Conservation (phyloP, 1,139 yeast species). For the Petasospora fabianii region DNA sequence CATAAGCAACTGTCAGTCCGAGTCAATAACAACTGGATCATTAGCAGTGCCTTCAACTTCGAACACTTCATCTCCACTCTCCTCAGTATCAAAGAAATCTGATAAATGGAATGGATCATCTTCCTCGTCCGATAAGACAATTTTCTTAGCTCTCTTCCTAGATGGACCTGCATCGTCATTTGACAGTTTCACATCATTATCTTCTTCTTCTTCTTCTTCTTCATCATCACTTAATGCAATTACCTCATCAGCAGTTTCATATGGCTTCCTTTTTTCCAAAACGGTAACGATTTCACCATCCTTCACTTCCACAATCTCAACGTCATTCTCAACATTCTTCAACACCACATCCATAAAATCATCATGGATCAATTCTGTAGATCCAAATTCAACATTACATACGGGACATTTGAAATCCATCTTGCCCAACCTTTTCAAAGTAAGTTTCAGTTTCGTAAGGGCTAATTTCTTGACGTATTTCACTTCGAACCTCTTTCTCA, state of each 20-base stretch:
- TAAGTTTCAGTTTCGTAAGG: constrained; percentile 6
- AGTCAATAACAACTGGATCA: constrained; percentile 25
- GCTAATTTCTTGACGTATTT: constrained; percentile 1
- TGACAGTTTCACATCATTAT: constrained; percentile 5
- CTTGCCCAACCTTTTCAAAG: constrained; percentile 9
- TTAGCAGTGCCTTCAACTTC: constrained; percentile 16
- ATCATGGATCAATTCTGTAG: constrained; percentile 21
- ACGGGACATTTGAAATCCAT: constrained; percentile 20
- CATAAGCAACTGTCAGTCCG: not conserved
- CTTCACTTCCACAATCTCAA: constrained; percentile 15
- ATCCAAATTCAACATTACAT: constrained; percentile 15
- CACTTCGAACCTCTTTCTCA: constrained; percentile 8
- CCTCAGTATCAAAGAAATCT: constrained; percentile 12
- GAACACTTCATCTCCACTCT: constrained; percentile 9
- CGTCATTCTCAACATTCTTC: constrained; percentile 7
- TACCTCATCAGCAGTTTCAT: constrained; percentile 10
- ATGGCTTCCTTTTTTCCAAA: constrained; percentile 7
- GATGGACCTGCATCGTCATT: constrained; percentile 16
- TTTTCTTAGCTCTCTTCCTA: too few species aligned
- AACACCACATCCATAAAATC: constrained; percentile 22
- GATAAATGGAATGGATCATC: constrained; percentile 9
- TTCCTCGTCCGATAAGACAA: constrained; percentile 12
- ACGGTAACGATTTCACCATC: constrained; percentile 15
- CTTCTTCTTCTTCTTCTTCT: constrained; percentile 3
- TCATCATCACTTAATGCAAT: constrained; percentile 13